Evolutionary conservation across 495 filamentous ascomycete genomes (phyloP), one percentile per base, ranked within the genome.

Genomic region (Talaromyces proteolyticus): DNA sequence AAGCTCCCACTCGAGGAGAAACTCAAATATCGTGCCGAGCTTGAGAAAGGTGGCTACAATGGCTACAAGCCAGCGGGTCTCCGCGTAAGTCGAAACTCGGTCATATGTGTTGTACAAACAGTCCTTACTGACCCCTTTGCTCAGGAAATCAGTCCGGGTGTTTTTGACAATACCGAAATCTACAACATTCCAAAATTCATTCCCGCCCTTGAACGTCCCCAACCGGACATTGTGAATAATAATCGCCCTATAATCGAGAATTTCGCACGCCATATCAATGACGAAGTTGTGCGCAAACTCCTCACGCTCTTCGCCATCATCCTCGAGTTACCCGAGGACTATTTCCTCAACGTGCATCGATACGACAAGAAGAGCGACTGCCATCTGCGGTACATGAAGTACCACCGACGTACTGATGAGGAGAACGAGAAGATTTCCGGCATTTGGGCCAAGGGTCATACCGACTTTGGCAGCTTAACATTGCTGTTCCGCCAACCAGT

Each of bases 361-460:
- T 81, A 81, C 46, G 69, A 75, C 14, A 60, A 65, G 6, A 53
- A 67, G 18, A 63, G 65, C 24, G 67, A 73, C n/a, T 68, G 68
- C 47, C 72, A 79, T 53, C 61, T 81, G 4, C 69, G 78, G 0
- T 80, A 80, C 57, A 80, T 80, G 76, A 73, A 74, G 44, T 81
- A 80, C 52, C 59, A 66, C 39, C 58, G 66, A 0, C 66, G 77
- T 1, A 65, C 59, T 1, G 56, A 64, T 0, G 74, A 76, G 44
- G 74, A 77, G 37, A 69, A 77, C 40, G 64, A 63, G 14, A 67
- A 66, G 24, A 57, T 58, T 16, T 58, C 60, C 3, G 65, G 68
- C 21, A 58, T 74, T 17, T 78, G 70, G 58, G 57, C 60, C 0
- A 65, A 65, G 21, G 75, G 74, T 0, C 77, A 81, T 54, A 77